phyloP scores from a whole-genome alignment of 208 protist species.

The Leptomonas pyrrhocoris region DNA sequence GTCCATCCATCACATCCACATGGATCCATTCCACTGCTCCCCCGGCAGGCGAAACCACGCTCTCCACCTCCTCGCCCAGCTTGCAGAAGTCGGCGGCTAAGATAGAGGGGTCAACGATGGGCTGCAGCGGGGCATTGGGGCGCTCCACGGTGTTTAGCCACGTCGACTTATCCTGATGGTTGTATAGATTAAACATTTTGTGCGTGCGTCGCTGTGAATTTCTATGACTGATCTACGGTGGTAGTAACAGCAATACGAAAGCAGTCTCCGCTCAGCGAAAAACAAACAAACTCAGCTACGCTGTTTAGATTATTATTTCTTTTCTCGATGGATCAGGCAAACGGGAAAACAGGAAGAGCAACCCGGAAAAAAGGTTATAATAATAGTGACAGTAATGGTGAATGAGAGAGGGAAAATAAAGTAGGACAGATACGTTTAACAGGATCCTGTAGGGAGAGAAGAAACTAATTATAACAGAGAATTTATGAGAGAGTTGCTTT shows the following conservation, averaged over 20 bases:
- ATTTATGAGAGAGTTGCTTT: too few relatives aligned
- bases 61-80: slow-evolving; percentile 80
- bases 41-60: slow-evolving; percentile 68
- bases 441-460: too few relatives aligned
- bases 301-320: too few relatives aligned
- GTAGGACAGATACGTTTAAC: too few relatives aligned
- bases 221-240: not conserved
- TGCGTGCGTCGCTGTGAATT: not conserved
- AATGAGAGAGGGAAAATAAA: too few relatives aligned
- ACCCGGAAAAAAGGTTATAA: too few relatives aligned
- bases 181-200: slow-evolving; percentile 24
- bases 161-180: slow-evolving; percentile 61
- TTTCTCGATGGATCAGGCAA: too few relatives aligned
- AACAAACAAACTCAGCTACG: too few relatives aligned
- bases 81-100: slow-evolving; percentile 89
- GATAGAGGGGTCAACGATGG: slow-evolving; percentile 92
- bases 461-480: too few relatives aligned
- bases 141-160: slow-evolving; percentile 58
- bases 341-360: too few relatives aligned
- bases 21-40: slow-evolving; percentile 93
- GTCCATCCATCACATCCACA: slow-evolving; percentile 98
- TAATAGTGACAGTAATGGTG: too few relatives aligned
- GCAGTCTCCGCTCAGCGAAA: too few relatives aligned
- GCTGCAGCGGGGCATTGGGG: slow-evolving; percentile 40
- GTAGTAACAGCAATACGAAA: not conserved